These are phyloP conservation scores for Paecilomyces sp. DNA, from an alignment of 2,329 filamentous ascomycete species.

Conservation along the genomic window DNA sequence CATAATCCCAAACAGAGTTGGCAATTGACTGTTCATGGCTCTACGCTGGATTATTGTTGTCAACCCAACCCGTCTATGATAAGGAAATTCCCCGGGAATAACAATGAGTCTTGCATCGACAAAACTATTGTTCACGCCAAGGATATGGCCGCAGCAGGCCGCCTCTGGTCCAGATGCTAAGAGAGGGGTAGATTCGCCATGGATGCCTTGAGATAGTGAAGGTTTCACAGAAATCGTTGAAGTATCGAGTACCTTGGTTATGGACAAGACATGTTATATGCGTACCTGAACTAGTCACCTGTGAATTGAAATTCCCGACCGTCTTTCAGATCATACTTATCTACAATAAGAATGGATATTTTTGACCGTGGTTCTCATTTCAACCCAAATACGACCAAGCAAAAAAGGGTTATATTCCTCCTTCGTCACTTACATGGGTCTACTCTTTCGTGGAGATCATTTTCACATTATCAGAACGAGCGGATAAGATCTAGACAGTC, in stretches of 20 bases:
- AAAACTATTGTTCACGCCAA: neutral
- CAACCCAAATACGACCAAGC: too few relatives aligned
- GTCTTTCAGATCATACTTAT: too few relatives aligned
- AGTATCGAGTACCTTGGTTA: too few relatives aligned
- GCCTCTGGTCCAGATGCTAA: neutral
- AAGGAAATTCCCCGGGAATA: neutral
- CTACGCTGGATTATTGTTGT: neutral
- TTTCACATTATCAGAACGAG: conserved; percentile 1
- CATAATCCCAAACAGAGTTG: too few relatives aligned
- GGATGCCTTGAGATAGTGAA: neutral
- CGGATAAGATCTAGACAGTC: conserved; percentile 6
- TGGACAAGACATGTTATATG: too few relatives aligned
- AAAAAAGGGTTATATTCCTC: neutral
- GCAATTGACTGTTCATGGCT: too few relatives aligned
- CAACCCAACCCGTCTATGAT: neutral
- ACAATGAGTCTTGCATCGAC: neutral
- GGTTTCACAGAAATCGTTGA: neutral
- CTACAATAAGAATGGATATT: too few relatives aligned
- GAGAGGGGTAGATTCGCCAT: neutral
- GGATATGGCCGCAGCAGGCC: neutral
- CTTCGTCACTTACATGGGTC: neutral
- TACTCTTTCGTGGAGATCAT: neutral
- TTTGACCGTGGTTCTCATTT: too few relatives aligned
- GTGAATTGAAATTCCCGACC: too few relatives aligned
- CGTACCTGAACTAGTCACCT: too few relatives aligned